Percentiles rank a stretch among this genome's conserved stretches.
These are phyloP conservation scores for Monosporascus sp. DNA, from an alignment of 2,329 filamentous ascomycete species.

Conservation along the genomic window DNA sequence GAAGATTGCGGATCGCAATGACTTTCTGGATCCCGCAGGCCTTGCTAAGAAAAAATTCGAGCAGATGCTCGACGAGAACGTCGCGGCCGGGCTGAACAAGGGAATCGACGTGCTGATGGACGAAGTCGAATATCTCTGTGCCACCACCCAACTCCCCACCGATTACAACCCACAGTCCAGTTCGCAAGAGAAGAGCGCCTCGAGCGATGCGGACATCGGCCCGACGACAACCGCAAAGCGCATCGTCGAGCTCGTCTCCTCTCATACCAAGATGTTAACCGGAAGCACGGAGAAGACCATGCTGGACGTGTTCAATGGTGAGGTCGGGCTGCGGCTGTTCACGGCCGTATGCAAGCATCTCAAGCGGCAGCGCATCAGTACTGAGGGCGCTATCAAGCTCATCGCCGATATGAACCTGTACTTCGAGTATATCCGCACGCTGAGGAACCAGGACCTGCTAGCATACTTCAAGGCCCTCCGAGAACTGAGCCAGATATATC, in stretches of 20 bases:
- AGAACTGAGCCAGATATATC: constrained; percentile 90
- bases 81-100: constrained; percentile 92
- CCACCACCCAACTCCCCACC: constrained; percentile 75
- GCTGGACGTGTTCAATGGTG: constrained; percentile 97
- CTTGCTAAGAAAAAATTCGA: constrained; percentile 98
- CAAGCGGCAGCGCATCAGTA: constrained; percentile 89
- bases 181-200: constrained; percentile 29
- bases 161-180: constrained; percentile 75
- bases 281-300: constrained; percentile 97
- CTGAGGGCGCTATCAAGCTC: constrained; percentile 82
- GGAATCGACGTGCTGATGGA: constrained; percentile 98
- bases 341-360: constrained; percentile 92
- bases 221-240: constrained; percentile 74
- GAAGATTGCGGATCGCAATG: constrained; percentile 83
- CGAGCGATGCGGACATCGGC: constrained; percentile 39
- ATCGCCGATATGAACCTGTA: constrained; percentile 98
- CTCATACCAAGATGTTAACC: constrained; percentile 86
- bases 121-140: constrained; percentile 92
- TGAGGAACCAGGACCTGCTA: constrained; percentile 77
- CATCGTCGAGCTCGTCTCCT: constrained; percentile 78
- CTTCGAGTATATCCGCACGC: constrained; percentile 73
- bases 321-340: constrained; percentile 91
- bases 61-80: constrained; percentile 95
- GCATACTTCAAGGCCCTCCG: constrained; percentile 88
- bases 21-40: constrained; percentile 86